Percentiles rank a stretch among this genome's conserved stretches.
Conservation (phyloP, 306 rosid genomes). For the Sicyos baderoa region DNA sequence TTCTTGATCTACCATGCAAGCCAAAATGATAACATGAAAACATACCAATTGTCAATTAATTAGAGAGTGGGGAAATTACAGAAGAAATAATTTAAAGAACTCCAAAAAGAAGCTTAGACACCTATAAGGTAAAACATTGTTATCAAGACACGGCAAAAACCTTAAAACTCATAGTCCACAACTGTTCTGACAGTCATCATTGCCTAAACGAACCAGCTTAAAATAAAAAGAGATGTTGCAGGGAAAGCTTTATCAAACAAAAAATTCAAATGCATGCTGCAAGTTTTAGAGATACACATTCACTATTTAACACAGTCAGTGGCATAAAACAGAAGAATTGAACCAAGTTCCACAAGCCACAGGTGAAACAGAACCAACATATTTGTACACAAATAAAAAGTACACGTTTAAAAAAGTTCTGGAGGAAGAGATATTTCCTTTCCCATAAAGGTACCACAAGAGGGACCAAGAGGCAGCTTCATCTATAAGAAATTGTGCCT, state of each 20-base stretch:
- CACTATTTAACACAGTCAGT: background rate
- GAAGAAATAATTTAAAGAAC: background rate
- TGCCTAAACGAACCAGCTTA: background rate
- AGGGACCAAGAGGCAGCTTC: conserved; percentile 99
- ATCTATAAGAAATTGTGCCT: conserved; percentile 80
- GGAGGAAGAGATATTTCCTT: conserved; percentile 57
- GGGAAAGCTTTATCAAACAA: background rate
- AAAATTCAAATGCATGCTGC: background rate
- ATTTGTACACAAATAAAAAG: background rate
- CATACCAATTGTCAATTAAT: background rate
- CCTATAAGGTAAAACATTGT: background rate
- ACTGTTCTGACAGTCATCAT: background rate
- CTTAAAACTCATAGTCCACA: background rate
- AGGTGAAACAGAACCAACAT: background rate
- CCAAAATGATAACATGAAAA: background rate
- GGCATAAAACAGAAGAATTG: background rate
- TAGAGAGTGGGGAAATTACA: background rate
- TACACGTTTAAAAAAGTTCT: background rate
- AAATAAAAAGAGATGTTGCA: background rate
- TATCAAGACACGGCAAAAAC: background rate
- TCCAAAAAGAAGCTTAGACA: background rate
- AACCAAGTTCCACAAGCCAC: background rate
- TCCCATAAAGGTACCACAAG: conserved; percentile 87
- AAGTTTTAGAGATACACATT: background rate
- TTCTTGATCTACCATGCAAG: conserved; percentile 2